Evolutionary conservation across 2,329 filamentous ascomycete genomes (phyloP).

Genomic region (Aureobasidium sp.): DNA sequence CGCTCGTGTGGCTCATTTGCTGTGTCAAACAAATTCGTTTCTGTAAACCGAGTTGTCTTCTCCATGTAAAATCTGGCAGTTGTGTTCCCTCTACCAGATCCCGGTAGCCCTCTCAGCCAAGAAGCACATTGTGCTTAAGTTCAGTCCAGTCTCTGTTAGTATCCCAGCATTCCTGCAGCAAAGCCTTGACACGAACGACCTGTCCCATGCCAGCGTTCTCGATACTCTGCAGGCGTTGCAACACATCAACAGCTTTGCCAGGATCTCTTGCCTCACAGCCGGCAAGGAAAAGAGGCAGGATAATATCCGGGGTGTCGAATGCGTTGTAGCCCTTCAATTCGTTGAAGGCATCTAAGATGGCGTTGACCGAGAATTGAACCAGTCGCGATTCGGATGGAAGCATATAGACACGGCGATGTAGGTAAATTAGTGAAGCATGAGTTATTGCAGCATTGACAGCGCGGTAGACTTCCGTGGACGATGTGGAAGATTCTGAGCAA

Average conservation of each 20-base stretch:
- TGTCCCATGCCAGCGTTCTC: conserved; percentile 11
- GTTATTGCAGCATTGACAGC: conserved; percentile 8
- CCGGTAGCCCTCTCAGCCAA: neutral
- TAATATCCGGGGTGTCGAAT: conserved; percentile 11
- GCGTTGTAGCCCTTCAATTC: conserved; percentile 4
- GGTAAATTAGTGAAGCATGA: conserved; percentile 3
- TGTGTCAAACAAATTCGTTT: too few relatives aligned
- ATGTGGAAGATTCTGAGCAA: neutral
- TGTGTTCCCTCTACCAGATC: too few relatives aligned
- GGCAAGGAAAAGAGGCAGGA: conserved; percentile 8
- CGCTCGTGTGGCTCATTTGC: too few relatives aligned
- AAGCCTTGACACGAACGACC: neutral
- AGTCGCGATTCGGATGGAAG: conserved; percentile 2
- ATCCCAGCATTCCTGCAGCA: conserved; percentile 10
- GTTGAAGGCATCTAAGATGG: conserved; percentile 2
- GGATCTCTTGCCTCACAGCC: conserved; percentile 7
- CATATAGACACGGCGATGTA: conserved; percentile 4
- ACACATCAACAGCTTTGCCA: neutral
- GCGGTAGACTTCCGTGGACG: conserved; percentile 2
- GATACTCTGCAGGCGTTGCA: conserved; percentile 9
- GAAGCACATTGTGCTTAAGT: conserved; percentile 9
- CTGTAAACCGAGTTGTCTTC: too few relatives aligned
- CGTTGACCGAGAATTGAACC: conserved; percentile 7
- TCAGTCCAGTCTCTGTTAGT: conserved; percentile 3
- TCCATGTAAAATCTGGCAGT: too few relatives aligned